Conservation (phyloP, 805 yeast species). For the Candida silvicultrix region DNA sequence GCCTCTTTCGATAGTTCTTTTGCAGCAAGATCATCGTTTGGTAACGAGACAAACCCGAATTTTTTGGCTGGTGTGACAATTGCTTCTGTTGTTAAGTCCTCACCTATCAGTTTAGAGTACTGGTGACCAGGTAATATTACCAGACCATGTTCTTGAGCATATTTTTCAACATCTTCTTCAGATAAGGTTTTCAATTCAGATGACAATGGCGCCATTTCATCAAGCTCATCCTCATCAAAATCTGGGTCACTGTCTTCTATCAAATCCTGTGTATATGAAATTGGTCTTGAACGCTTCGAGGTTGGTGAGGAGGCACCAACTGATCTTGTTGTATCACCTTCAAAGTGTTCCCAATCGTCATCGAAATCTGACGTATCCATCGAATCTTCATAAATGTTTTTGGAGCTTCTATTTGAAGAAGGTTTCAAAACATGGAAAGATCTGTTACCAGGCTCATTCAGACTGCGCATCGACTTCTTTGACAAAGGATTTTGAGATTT, state of each 20-base stretch:
- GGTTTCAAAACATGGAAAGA: slow-evolving; percentile 12
- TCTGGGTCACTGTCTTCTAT: slow-evolving; percentile 21
- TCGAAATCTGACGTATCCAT: slow-evolving; percentile 10
- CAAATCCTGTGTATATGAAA: slow-evolving; percentile 11
- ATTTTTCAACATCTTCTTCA: slow-evolving; percentile 22
- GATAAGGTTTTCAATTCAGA: slow-evolving; percentile 16
- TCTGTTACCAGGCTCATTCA: slow-evolving; percentile 8
- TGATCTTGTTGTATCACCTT: slow-evolving; percentile 13
- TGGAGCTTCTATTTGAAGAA: slow-evolving; percentile 18
- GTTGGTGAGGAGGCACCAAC: slow-evolving; percentile 9
- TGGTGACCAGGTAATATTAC: slow-evolving; percentile 21
- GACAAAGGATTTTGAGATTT: slow-evolving; percentile 3
- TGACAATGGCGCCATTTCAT: slow-evolving; percentile 16
- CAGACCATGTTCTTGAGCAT: slow-evolving; percentile 24
- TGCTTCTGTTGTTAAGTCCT: slow-evolving; percentile 8
- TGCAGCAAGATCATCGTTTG: slow-evolving; percentile 17
- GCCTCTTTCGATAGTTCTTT: slow-evolving; percentile 6
- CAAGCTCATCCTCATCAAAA: slow-evolving; percentile 15
- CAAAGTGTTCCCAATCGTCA: slow-evolving; percentile 24
- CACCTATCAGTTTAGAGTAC: slow-evolving; percentile 6
- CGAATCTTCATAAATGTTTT: slow-evolving; percentile 15
- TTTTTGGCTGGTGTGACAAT: slow-evolving; percentile 20
- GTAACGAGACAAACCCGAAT: slow-evolving; percentile 21
- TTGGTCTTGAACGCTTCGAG: slow-evolving; percentile 8
- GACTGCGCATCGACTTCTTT: slow-evolving; percentile 7